A percentile compares a stretch with the other conserved stretches of the same genome.
These are phyloP conservation scores for Leccinum fibrillosum DNA, from an alignment of 768 basidiomycete genomes.

Conservation along the genomic window DNA sequence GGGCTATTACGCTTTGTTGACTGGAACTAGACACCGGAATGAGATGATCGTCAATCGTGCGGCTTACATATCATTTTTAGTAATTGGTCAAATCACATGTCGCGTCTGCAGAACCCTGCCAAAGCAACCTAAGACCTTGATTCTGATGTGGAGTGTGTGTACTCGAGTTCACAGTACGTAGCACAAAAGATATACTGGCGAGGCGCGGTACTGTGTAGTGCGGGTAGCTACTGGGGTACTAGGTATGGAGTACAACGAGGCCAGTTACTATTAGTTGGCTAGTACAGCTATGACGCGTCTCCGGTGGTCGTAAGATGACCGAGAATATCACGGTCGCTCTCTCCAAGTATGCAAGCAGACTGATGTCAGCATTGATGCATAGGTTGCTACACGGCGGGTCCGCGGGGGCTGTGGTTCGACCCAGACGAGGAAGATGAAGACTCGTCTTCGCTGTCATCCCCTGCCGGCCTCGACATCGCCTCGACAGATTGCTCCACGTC, in stretches of 20 bases:
- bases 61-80: neutral
- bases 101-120: neutral
- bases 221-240: neutral
- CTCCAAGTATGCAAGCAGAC: neutral
- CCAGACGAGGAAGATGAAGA: slow-evolving; percentile 1
- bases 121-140: neutral
- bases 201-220: neutral
- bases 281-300: neutral
- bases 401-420: neutral
- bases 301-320: neutral
- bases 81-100: neutral
- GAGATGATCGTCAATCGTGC: no score
- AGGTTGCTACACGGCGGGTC: neutral
- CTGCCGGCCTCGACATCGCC: slow-evolving; percentile 10
- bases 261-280: neutral
- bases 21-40: slow-evolving; percentile 24
- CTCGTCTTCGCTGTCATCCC: neutral
- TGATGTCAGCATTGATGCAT: neutral
- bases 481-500: slow-evolving; percentile 14
- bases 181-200: neutral
- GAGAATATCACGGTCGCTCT: neutral
- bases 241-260: neutral
- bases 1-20: slow-evolving; percentile 27
- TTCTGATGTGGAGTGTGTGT: neutral
- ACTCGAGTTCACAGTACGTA: neutral